A percentile compares a stretch with the other conserved stretches of the same genome.
These are phyloP conservation scores for Hortiboletus rubellus DNA, from an alignment of 1,284 basidiomycete species.

Conservation along the genomic window DNA sequence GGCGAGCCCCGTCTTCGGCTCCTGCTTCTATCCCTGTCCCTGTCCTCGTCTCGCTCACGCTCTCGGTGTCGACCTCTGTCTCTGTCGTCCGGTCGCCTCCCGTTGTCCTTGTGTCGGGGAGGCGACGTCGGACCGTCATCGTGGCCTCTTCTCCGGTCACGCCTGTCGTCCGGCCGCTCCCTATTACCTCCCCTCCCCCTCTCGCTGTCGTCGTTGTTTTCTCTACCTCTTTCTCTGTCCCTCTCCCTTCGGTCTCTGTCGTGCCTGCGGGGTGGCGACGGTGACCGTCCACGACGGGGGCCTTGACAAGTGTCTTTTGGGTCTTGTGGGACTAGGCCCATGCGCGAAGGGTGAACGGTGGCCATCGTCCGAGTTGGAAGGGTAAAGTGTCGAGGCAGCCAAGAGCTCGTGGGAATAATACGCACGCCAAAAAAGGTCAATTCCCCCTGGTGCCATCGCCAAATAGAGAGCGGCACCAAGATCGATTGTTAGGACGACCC, in stretches of 20 bases:
- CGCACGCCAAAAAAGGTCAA: neutral
- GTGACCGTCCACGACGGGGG: constrained; percentile 28
- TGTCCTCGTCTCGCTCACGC: constrained; percentile 15
- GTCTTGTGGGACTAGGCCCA: constrained; percentile 48
- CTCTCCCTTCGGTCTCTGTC: constrained; percentile 20
- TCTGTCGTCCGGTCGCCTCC: constrained; percentile 3
- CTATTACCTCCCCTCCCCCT: constrained; percentile 2
- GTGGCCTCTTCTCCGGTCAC: constrained; percentile 9
- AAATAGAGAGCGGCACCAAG: no score
- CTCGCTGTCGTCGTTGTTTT: constrained; percentile 20
- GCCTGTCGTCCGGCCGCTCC: constrained; percentile 5
- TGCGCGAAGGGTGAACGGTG: constrained; percentile 50
- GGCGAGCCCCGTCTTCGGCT: constrained; percentile 26
- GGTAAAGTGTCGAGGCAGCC: no score
- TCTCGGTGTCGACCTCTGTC: constrained; percentile 12
- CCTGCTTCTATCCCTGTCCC: constrained; percentile 18
- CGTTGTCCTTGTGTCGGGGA: constrained; percentile 14
- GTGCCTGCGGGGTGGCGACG: constrained; percentile 23
- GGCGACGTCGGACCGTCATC: constrained; percentile 15
- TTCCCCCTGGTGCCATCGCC: neutral
- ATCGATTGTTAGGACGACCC: no score
- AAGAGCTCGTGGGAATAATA: neutral
- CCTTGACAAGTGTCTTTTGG: constrained; percentile 21
- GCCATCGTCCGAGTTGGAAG: constrained; percentile 38
- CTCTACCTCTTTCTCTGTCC: constrained; percentile 10